A percentile compares a stretch with the other conserved stretches of the same genome.
Evolutionary conservation across 495 filamentous ascomycete species (phyloP).

Genomic region (Aspergillus sclerotiicarbonarius): DNA sequence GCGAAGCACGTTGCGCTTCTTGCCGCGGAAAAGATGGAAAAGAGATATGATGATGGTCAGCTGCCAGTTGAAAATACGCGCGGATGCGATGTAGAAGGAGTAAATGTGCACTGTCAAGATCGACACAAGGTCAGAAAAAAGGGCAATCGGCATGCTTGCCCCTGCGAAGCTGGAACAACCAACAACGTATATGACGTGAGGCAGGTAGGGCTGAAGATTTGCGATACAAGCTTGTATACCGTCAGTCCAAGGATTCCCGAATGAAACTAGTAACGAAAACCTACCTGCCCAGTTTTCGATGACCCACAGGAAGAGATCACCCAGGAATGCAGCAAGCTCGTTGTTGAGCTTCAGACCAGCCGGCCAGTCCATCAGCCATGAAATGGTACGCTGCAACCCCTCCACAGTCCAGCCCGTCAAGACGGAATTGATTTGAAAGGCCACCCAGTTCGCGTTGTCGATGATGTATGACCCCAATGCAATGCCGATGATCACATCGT

Average conservation of each 20-base stretch:
- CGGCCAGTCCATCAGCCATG: conserved; percentile 96
- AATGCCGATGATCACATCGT: conserved; percentile 98
- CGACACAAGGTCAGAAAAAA: conserved; percentile 93
- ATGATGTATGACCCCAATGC: conserved; percentile 96
- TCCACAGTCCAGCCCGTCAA: conserved; percentile 83
- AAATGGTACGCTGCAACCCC: conserved; percentile 83
- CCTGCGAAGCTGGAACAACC: conserved; percentile 94
- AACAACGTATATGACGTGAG: conserved; percentile 86
- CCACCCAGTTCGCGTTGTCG: conserved; percentile 86
- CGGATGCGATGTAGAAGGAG: conserved; percentile 94
- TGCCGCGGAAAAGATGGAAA: conserved; percentile 96
- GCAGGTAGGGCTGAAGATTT: conserved; percentile 73
- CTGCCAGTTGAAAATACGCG: conserved; percentile 97
- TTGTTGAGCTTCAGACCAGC: conserved; percentile 97
- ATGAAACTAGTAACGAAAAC: conserved; percentile 9
- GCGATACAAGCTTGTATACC: conserved; percentile 61
- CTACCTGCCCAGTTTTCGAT: conserved; percentile 93
- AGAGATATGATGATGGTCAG: conserved; percentile 92
- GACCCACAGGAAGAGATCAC: conserved; percentile 95
- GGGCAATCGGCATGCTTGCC: conserved; percentile 92
- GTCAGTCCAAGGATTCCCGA: conserved; percentile 15
- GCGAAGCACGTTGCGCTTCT: conserved; percentile 94
- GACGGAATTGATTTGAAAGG: conserved; percentile 73
- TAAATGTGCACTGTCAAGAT: conserved; percentile 94
- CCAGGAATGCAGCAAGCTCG: conserved; percentile 88